A percentile compares a stretch with the other conserved stretches of the same genome.
Conservation (phyloP, 2,329 filamentous ascomycete genomes). For the Byssothecium circinans region DNA sequence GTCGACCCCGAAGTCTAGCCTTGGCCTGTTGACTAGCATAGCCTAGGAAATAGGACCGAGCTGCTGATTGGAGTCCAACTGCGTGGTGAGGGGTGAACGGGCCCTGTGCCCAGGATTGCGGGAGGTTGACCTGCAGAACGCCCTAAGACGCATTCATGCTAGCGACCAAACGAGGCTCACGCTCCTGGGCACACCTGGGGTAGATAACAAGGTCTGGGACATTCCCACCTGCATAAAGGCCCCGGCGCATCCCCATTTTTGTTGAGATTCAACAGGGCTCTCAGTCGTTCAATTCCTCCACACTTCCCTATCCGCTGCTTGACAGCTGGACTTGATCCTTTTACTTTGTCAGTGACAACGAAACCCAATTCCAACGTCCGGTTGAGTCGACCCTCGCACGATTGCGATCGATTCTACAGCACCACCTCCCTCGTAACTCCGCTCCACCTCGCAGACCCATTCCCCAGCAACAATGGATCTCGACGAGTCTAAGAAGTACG, state of each 20-base stretch:
- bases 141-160: constrained; percentile 17
- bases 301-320: background rate
- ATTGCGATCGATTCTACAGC: background rate
- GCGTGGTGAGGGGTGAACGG: no score
- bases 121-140: background rate
- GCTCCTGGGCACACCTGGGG: constrained; percentile 14
- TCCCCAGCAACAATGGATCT: constrained; percentile 30
- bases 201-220: constrained; percentile 25
- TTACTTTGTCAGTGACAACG: no score
- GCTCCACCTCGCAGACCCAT: constrained; percentile 17
- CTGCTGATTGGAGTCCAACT: background rate
- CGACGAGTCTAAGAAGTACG: constrained; percentile 35
- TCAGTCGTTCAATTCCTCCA: background rate
- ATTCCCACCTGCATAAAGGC: constrained; percentile 32
- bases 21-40: background rate
- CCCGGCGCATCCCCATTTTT: constrained; percentile 10
- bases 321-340: background rate
- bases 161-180: constrained; percentile 24
- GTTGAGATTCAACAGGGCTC: background rate
- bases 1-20: background rate
- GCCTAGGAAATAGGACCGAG: background rate
- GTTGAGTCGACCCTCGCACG: background rate
- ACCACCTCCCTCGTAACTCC: background rate
- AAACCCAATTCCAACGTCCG: no score
- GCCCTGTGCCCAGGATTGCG: no score